These are phyloP conservation scores for Yarrowia galli DNA, from an alignment of 1,139 yeast species.

Conservation along the genomic window DNA sequence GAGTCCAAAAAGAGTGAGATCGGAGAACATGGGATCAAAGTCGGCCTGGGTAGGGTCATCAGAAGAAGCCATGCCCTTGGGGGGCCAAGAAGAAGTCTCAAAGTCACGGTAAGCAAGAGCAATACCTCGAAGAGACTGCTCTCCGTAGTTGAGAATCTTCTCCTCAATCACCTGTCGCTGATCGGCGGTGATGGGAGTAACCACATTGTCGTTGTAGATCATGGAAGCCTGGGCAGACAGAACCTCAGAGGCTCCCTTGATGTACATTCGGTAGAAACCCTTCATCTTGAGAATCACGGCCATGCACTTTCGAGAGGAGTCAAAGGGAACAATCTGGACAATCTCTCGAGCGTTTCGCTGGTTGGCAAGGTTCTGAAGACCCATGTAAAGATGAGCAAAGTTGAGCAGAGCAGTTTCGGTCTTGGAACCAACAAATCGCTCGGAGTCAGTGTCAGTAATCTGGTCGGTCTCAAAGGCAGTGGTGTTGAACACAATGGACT, in stretches of 20 bases:
- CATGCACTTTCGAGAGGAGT: conserved; percentile 92
- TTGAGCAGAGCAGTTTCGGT: conserved; percentile 89
- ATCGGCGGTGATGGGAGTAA: conserved; percentile 46
- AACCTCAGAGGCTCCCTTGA: conserved; percentile 96
- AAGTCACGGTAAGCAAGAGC: conserved; percentile 78
- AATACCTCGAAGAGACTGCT: conserved; percentile 81
- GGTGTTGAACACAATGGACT: conserved; percentile 78
- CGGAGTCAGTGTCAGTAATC: conserved; percentile 45
- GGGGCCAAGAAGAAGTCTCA: conserved; percentile 66
- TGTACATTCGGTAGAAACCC: conserved; percentile 61
- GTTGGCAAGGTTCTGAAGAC: conserved; percentile 54
- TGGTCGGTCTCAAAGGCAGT: conserved; percentile 82
- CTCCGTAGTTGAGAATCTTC: conserved; percentile 71
- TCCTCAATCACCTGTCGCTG: conserved; percentile 50
- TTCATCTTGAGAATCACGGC: conserved; percentile 68
- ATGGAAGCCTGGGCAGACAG: conserved; percentile 64
- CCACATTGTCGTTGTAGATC: conserved; percentile 41
- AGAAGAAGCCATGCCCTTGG: conserved; percentile 54
- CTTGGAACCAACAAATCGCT: conserved; percentile 83
- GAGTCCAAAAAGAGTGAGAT: conserved; percentile 58
- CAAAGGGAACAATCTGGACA: conserved; percentile 85
- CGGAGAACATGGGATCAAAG: conserved; percentile 44
- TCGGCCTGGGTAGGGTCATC: conserved; percentile 44
- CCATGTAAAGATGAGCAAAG: conserved; percentile 67
- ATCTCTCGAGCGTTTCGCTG: conserved; percentile 56